phyloP scores from a whole-genome alignment of 176 grass and related monocot genomes.

The Eragrostis nindensis region DNA sequence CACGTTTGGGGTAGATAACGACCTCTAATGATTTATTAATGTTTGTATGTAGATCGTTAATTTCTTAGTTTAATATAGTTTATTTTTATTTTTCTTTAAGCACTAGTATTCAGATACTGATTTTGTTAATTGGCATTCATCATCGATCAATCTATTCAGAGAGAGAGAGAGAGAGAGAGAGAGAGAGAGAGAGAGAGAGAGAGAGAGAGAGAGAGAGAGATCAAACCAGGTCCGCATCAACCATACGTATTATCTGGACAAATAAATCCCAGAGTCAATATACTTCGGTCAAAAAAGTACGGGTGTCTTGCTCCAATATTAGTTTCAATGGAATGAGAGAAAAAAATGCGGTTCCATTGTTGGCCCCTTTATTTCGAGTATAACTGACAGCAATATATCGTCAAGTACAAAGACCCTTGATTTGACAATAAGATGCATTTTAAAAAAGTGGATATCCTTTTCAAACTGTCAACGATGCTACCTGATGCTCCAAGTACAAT shows the following conservation, averaged over 20 bases:
- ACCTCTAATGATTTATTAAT: background rate
- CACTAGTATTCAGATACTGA: background rate
- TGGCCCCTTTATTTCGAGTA: background rate
- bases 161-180: too few relatives aligned
- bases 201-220: too few relatives aligned
- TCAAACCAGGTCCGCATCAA: too few relatives aligned
- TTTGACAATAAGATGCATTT: background rate
- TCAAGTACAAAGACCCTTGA: background rate
- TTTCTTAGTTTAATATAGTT: background rate
- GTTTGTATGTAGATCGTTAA: background rate
- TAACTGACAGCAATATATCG: background rate
- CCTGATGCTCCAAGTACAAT: background rate
- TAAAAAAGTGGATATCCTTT: background rate
- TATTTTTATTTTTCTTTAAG: background rate
- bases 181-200: too few relatives aligned
- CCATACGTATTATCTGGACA: background rate
- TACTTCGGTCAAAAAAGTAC: background rate
- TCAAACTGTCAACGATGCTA: background rate
- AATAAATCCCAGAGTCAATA: background rate
- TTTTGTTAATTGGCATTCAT: background rate
- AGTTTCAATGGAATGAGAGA: background rate
- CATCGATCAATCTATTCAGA: background rate
- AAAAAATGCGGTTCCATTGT: background rate
- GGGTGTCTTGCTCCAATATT: background rate
- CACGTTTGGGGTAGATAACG: conserved; percentile 8